Base-by-base conservation (phyloP, 2,329 filamentous ascomycete species). In the Aspergillus ochraceoroseus region DNA sequence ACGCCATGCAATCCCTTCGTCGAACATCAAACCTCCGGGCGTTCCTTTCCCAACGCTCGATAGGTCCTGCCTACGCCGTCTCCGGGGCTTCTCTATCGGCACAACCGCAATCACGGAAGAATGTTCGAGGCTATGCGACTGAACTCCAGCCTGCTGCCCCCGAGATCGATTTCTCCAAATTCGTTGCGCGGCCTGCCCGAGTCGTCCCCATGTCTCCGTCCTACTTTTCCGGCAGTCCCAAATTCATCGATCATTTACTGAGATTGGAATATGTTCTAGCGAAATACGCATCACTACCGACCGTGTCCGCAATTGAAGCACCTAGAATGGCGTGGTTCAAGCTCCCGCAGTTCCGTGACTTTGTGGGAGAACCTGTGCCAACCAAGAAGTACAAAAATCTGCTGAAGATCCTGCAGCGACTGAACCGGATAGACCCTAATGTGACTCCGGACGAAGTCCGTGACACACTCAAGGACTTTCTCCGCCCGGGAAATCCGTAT, bases 201-300 rank as follows among this genome's bases (percentile, higher is more conserved):
- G 72, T 94, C 14, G 71, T 95, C 23, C 92, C 92, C 13, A 75
- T 76, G 17, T 95, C 89, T 23, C 82, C 87, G 2, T 92, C 90
- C n/a, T 98, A 98, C 70, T 98, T 96, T 71, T 89, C 87, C 37
- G 83, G 83, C 37, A 83, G 83, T 46, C 85, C 89, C 1, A 74
- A 76, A 39, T 95, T 95, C 72, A 92, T 83, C 66, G 92, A 98
- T 67, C 78, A 85, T 57, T 79, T 85, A 54, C 76, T 96, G 51
- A 70, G 73, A 31, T 74, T 98, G 32, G 79, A 87, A 54, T 73
- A 76, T 7, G 75, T 96, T 15, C 68, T 85, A 41, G 79, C 79
- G 38, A 82, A 80, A 64, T 83, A 92, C 62, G 75, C 79, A 41
- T 73, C 80, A 17, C 75, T 96, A 9, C 92, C 92, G 5, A 76